Conservation (phyloP, 2,329 filamentous ascomycete species). For the Cytospora mali region DNA sequence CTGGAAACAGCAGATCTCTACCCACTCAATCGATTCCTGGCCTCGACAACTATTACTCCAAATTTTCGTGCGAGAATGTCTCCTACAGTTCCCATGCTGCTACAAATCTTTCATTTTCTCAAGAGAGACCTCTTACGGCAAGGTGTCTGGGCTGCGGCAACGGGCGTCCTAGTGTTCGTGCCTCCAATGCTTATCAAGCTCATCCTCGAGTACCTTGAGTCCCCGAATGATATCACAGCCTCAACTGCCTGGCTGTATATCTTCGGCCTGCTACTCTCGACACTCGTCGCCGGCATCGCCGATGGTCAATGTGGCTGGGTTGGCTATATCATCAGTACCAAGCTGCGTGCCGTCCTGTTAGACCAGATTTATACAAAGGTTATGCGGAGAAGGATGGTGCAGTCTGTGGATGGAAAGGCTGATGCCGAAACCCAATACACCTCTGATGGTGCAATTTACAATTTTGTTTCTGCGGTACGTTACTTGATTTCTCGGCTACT, state of each 20-base stretch:
- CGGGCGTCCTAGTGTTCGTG: slow-evolving; percentile 65
- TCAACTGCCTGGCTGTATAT: slow-evolving; percentile 73
- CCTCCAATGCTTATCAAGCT: slow-evolving; percentile 68
- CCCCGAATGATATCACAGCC: slow-evolving; percentile 58
- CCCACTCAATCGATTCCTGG: too few relatives aligned
- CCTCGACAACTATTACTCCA: too few relatives aligned
- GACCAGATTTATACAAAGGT: slow-evolving; percentile 73
- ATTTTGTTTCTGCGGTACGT: slow-evolving; percentile 65
- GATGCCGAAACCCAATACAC: slow-evolving; percentile 56
- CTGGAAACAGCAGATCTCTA: too few relatives aligned
- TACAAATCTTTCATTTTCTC: slow-evolving; percentile 58
- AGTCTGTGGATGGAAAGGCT: slow-evolving; percentile 29
- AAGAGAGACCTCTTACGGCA: slow-evolving; percentile 61
- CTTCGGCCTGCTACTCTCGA: slow-evolving; percentile 65
- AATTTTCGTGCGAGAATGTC: too few relatives aligned
- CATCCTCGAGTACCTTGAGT: slow-evolving; percentile 68
- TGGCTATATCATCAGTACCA: slow-evolving; percentile 67
- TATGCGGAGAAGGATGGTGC: slow-evolving; percentile 47
- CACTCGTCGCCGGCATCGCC: slow-evolving; percentile 59
- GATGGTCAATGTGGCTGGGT: slow-evolving; percentile 69
- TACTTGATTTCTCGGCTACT: too few relatives aligned
- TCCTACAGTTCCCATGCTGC: too few relatives aligned
- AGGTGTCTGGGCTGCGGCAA: slow-evolving; percentile 63
- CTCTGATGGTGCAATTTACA: slow-evolving; percentile 67
- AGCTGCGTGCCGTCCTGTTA: slow-evolving; percentile 68